These are phyloP conservation scores for Bryum argenteum DNA, from an alignment of 225 moss, liverwort and hornwort genomes.

Conservation along the genomic window DNA sequence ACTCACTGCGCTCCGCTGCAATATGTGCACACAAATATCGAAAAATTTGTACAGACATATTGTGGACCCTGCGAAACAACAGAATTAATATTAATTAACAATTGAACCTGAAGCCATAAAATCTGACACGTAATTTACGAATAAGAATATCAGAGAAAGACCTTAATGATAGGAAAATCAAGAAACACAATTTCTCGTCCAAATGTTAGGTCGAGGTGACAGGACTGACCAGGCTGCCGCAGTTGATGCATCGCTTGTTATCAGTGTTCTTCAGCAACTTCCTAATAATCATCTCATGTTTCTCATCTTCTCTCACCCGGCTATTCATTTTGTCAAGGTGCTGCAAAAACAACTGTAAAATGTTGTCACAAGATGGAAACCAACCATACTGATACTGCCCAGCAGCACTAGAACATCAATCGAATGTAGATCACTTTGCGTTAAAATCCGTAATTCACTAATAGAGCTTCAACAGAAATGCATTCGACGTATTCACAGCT, in stretches of 20 bases:
- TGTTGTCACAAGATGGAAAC: conserved; percentile 25
- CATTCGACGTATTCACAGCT: background rate
- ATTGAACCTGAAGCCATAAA: background rate
- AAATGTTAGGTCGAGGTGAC: background rate
- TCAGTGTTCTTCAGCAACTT: conserved; percentile 82
- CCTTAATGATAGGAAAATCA: background rate
- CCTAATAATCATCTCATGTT: conserved; percentile 88
- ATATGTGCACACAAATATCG: conserved; percentile 65
- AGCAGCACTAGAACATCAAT: background rate
- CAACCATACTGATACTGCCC: background rate
- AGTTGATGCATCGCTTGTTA: conserved; percentile 97
- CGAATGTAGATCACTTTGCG: background rate
- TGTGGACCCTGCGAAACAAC: conserved; percentile 56
- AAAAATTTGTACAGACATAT: conserved; percentile 70
- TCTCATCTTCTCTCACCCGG: conserved; percentile 94
- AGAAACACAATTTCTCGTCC: background rate
- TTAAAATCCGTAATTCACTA: background rate
- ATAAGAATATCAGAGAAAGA: background rate
- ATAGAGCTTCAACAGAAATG: background rate
- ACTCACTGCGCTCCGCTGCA: conserved; percentile 75
- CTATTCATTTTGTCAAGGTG: conserved; percentile 81
- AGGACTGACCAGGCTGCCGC: conserved; percentile 81
- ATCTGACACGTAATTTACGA: background rate
- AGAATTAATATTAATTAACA: background rate
- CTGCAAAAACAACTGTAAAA: conserved; percentile 56